These are phyloP conservation scores for Neonectria faginata DNA, from an alignment of 2,329 filamentous ascomycete species.

Conservation along the genomic window DNA sequence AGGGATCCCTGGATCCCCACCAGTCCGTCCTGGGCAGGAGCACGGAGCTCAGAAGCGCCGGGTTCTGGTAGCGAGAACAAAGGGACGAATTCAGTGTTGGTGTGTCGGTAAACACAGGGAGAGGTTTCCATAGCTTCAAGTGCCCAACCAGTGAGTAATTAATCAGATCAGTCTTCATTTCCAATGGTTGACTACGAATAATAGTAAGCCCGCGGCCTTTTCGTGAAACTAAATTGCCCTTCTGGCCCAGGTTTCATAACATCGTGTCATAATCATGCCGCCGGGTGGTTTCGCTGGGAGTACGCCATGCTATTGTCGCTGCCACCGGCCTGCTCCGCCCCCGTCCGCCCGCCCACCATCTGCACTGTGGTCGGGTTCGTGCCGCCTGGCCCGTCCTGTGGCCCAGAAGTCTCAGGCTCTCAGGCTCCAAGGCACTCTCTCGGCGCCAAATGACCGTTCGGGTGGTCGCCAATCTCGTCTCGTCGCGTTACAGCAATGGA, in stretches of 20 bases:
- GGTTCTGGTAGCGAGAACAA: neutral
- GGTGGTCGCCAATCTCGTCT: slow-evolving; percentile 1
- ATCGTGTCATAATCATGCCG: slow-evolving; percentile 16
- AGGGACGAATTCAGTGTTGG: neutral
- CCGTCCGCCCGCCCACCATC: neutral
- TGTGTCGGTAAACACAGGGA: neutral
- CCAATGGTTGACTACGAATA: neutral
- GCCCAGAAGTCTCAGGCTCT: slow-evolving; percentile 7
- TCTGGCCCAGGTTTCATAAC: neutral
- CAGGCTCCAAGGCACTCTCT: too few species aligned
- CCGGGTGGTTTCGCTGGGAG: slow-evolving; percentile 15
- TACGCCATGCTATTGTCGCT: slow-evolving; percentile 10
- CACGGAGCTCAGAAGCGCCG: slow-evolving; percentile 3
- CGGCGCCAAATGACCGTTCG: slow-evolving; percentile 1
- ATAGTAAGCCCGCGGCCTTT: too few species aligned
- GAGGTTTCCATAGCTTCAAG: neutral
- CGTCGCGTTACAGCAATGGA: neutral
- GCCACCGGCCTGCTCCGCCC: slow-evolving; percentile 16
- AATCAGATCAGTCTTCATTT: neutral
- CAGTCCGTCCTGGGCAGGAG: slow-evolving; percentile 17
- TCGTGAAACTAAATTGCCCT: neutral
- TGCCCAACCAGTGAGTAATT: neutral
- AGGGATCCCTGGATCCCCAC: slow-evolving; percentile 10
- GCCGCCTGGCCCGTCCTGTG: slow-evolving; percentile 12
- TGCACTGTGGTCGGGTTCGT: slow-evolving; percentile 14